Conservation (phyloP, 352 stramenopile species). For the Albugo candida region DNA sequence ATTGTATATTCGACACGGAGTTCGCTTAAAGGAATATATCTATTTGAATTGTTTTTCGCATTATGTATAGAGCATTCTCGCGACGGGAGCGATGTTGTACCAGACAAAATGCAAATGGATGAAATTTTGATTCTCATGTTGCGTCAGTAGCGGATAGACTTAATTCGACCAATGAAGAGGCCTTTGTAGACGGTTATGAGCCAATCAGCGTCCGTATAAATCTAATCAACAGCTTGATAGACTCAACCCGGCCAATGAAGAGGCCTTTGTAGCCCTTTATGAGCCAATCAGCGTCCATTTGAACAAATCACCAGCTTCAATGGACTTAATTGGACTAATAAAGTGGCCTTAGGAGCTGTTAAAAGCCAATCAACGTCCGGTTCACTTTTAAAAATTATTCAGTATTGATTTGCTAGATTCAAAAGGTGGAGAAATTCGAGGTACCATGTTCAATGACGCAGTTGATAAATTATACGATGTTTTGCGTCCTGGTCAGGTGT, state of each 20-base stretch:
- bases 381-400: slow-evolving; percentile 93
- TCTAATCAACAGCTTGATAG: too few species aligned
- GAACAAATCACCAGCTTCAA: too few species aligned
- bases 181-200: too few species aligned
- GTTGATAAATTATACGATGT: slow-evolving; percentile 94
- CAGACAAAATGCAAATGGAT: slow-evolving; percentile 69
- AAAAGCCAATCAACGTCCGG: too few species aligned
- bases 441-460: slow-evolving; percentile 97
- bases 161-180: too few species aligned
- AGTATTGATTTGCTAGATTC: slow-evolving; percentile 91
- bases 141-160: slow-evolving; percentile 44
- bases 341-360: too few species aligned
- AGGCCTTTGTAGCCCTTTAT: too few species aligned
- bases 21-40: slow-evolving; percentile 46
- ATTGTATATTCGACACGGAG: slow-evolving; percentile 34
- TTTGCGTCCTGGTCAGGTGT: slow-evolving; percentile 77
- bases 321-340: too few species aligned
- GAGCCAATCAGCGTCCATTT: too few species aligned
- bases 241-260: too few species aligned
- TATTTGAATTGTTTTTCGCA: slow-evolving; percentile 39
- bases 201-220: too few species aligned
- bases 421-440: slow-evolving; percentile 90
- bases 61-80: slow-evolving; percentile 37
- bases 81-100: slow-evolving; percentile 32
- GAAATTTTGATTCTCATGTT: slow-evolving; percentile 26